Percentiles rank a stretch among this genome's conserved stretches.
Conservation (phyloP, 768 basidiomycete genomes). For the Hemileccinum impolitum region DNA sequence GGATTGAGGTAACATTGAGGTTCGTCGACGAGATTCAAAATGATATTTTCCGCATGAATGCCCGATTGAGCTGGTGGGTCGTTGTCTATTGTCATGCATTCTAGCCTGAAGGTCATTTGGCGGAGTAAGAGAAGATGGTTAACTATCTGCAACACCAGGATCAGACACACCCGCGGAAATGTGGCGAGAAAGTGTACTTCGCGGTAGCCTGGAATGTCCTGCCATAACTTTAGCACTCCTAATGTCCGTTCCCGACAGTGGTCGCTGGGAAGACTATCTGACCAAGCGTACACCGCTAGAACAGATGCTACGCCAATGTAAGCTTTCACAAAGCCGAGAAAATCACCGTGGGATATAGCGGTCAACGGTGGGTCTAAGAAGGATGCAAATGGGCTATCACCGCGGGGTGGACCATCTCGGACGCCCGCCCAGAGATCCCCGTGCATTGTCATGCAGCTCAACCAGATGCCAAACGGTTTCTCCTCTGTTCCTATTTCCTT, state of each 20-base stretch:
- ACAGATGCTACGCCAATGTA: constrained; percentile 66
- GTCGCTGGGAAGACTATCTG: constrained; percentile 69
- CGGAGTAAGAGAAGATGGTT: constrained; percentile 70
- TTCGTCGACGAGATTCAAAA: constrained; percentile 56
- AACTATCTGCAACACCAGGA: constrained; percentile 49
- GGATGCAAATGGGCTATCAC: constrained; percentile 35
- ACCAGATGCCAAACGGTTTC: constrained; percentile 67
- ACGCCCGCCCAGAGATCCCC: constrained; percentile 43
- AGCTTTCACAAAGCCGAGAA: constrained; percentile 61
- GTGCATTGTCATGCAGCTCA: constrained; percentile 65
- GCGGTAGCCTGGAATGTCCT: constrained; percentile 60
- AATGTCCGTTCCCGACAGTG: constrained; percentile 62
- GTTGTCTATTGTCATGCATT: constrained; percentile 67
- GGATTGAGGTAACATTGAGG: constrained; percentile 57
- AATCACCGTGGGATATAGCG: constrained; percentile 48
- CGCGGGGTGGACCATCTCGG: constrained; percentile 11
- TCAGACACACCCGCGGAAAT: constrained; percentile 17
- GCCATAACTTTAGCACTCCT: constrained; percentile 45
- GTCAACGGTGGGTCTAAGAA: constrained; percentile 34
- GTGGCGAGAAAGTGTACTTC: constrained; percentile 45
- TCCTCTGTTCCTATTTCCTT: constrained; percentile 64
- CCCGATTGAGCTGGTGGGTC: constrained; percentile 59
- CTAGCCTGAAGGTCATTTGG: constrained; percentile 68
- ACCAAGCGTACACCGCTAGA: constrained; percentile 73
- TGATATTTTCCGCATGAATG: constrained; percentile 65